Evolutionary conservation across 1,284 basidiomycete genomes (phyloP).

Genomic region (Trichosporon asahii): DNA sequence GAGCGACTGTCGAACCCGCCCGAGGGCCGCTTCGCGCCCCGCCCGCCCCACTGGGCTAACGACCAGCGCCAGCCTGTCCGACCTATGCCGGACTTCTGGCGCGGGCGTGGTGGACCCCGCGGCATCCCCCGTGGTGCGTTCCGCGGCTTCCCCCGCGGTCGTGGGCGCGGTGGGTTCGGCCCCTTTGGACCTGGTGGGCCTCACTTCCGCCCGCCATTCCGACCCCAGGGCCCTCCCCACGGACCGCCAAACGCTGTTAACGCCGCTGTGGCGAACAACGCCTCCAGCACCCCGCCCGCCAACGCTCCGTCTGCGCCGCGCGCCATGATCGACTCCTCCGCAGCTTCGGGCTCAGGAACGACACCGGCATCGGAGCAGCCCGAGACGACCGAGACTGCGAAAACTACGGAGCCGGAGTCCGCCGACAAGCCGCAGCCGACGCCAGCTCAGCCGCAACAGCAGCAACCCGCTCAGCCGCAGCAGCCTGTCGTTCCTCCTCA

Average conservation of each 20-base stretch:
- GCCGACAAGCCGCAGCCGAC: constrained; percentile 31
- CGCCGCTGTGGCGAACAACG: background rate
- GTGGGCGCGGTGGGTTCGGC: constrained; percentile 12
- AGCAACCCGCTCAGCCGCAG: background rate
- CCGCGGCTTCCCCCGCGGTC: constrained; percentile 15
- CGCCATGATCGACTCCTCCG: background rate
- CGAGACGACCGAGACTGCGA: constrained; percentile 17
- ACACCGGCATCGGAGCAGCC: constrained; percentile 13
- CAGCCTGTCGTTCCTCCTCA: constrained; percentile 5
- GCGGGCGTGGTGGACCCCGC: constrained; percentile 58
- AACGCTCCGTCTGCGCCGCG: background rate
- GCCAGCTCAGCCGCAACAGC: too few species aligned
- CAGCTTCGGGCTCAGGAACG: background rate
- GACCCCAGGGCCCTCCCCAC: background rate
- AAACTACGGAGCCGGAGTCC: constrained; percentile 15
- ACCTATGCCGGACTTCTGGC: constrained; percentile 61
- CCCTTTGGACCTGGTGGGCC: background rate
- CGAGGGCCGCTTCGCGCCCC: background rate
- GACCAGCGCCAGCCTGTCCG: constrained; percentile 7
- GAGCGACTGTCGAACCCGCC: constrained; percentile 55
- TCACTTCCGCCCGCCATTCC: background rate
- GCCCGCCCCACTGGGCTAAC: background rate
- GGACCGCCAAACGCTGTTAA: background rate
- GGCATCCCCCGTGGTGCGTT: constrained; percentile 22
- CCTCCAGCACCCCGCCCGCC: background rate